A percentile compares a stretch with the other conserved stretches of the same genome.
Evolutionary conservation across 768 basidiomycete genomes (phyloP).

Genomic region (Lepiota brunneoincarnata): DNA sequence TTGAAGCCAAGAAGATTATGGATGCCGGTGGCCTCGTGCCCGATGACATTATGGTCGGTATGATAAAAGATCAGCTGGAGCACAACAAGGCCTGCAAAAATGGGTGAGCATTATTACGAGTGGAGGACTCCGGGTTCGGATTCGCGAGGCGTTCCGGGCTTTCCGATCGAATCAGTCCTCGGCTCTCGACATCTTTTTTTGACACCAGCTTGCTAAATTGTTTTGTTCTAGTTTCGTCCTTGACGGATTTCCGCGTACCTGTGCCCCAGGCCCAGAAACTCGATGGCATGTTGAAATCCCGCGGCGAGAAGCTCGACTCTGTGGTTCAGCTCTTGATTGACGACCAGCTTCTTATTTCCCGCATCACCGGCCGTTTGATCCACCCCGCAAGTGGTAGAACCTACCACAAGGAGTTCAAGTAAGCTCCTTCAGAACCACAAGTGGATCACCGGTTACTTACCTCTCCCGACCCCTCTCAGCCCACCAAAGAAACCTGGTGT

Average conservation of each 20-base stretch:
- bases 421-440: slow-evolving; percentile 27
- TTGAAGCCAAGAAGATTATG: slow-evolving; percentile 97
- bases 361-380: slow-evolving; percentile 94
- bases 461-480: slow-evolving; percentile 39
- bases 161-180: background rate
- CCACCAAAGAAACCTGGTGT: slow-evolving; percentile 95
- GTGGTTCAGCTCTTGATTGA: slow-evolving; percentile 91
- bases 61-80: slow-evolving; percentile 95
- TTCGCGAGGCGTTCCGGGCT: slow-evolving; percentile 4
- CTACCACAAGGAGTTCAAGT: slow-evolving; percentile 97
- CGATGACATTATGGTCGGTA: slow-evolving; percentile 96
- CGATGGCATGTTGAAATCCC: slow-evolving; percentile 79
- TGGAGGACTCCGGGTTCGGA: background rate
- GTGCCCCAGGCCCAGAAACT: slow-evolving; percentile 96
- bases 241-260: slow-evolving; percentile 98
- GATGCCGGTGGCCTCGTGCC: slow-evolving; percentile 92
- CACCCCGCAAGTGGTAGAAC: slow-evolving; percentile 87
- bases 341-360: slow-evolving; percentile 93
- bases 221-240: slow-evolving; percentile 79
- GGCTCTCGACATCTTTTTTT: slow-evolving; percentile 15
- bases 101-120: slow-evolving; percentile 59
- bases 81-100: slow-evolving; percentile 92
- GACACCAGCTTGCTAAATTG: slow-evolving; percentile 16
- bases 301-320: slow-evolving; percentile 88
- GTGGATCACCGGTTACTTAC: slow-evolving; percentile 8